Evolutionary conservation across 768 basidiomycete genomes (phyloP).

Genomic region (Tulasnella sp.): DNA sequence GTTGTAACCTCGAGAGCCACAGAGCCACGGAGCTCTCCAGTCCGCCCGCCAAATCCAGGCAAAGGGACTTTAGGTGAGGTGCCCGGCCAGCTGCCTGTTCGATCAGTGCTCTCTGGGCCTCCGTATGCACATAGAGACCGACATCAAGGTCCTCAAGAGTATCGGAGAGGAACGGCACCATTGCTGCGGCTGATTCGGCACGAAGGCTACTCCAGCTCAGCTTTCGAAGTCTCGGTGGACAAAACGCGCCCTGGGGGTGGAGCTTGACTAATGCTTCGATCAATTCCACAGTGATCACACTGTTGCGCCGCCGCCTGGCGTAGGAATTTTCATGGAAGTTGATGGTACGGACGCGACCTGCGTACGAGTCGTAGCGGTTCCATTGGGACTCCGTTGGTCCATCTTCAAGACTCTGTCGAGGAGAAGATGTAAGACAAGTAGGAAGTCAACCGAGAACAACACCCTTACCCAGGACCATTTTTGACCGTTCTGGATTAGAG

Average conservation of each 20-base stretch:
- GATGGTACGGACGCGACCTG: neutral
- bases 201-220: neutral
- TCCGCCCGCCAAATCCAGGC: too few relatives aligned
- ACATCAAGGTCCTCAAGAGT: too few relatives aligned
- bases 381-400: neutral
- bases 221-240: neutral
- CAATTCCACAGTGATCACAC: neutral
- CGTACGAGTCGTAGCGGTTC: conserved; percentile 9
- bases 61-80: too few relatives aligned
- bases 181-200: neutral
- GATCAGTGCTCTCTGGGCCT: too few relatives aligned
- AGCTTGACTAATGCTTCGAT: neutral
- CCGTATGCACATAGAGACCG: too few relatives aligned
- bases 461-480: too few relatives aligned
- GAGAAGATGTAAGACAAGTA: too few relatives aligned
- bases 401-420: neutral
- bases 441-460: too few relatives aligned
- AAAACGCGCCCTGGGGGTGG: conserved; percentile 1
- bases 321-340: neutral
- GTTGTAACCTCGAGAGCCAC: neutral
- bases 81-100: too few relatives aligned
- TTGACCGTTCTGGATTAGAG: neutral
- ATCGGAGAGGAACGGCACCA: neutral
- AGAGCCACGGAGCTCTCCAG: too few relatives aligned
- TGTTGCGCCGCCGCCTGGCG: neutral